Evolutionary conservation across 2,329 filamentous ascomycete species (phyloP).

Genomic region (Trichoderma sp.): DNA sequence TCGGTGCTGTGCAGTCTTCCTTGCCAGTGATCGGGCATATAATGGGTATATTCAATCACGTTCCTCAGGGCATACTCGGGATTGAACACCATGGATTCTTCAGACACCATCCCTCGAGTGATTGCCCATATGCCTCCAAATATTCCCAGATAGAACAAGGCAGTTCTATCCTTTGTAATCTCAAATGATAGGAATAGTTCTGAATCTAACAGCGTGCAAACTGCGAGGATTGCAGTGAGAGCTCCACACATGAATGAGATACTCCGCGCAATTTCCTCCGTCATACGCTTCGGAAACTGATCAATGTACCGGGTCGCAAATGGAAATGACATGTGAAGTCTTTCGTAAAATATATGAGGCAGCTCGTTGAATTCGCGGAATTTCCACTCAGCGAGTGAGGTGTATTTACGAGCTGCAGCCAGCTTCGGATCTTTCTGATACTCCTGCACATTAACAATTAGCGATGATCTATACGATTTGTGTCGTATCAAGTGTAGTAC

Average conservation of each 20-base stretch:
- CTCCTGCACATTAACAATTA: conserved; percentile 58
- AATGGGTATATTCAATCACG: conserved; percentile 92
- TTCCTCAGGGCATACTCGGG: conserved; percentile 86
- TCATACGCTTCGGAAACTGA: conserved; percentile 95
- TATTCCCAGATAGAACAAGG: conserved; percentile 85
- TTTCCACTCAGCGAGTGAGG: conserved; percentile 94
- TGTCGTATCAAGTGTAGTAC: background rate
- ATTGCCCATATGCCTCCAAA: conserved; percentile 83
- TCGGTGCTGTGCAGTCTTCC: conserved; percentile 90
- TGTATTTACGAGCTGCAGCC: conserved; percentile 82
- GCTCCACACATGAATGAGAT: conserved; percentile 87
- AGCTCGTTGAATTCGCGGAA: conserved; percentile 98
- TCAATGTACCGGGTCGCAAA: conserved; percentile 91
- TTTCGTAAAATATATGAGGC: conserved; percentile 85
- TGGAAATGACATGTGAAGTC: conserved; percentile 91
- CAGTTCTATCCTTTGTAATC: conserved; percentile 83
- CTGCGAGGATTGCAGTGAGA: conserved; percentile 79
- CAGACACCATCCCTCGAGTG: conserved; percentile 80
- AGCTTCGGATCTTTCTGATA: conserved; percentile 93
- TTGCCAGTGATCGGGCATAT: conserved; percentile 87
- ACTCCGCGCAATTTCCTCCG: conserved; percentile 80
- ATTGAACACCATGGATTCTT: conserved; percentile 88
- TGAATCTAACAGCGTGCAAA: conserved; percentile 84
- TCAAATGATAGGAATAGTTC: conserved; percentile 92
- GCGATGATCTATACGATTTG: background rate